Evolutionary conservation across 148 eudicot genomes (phyloP).

Genomic region (Fagopyrum esculentum): DNA sequence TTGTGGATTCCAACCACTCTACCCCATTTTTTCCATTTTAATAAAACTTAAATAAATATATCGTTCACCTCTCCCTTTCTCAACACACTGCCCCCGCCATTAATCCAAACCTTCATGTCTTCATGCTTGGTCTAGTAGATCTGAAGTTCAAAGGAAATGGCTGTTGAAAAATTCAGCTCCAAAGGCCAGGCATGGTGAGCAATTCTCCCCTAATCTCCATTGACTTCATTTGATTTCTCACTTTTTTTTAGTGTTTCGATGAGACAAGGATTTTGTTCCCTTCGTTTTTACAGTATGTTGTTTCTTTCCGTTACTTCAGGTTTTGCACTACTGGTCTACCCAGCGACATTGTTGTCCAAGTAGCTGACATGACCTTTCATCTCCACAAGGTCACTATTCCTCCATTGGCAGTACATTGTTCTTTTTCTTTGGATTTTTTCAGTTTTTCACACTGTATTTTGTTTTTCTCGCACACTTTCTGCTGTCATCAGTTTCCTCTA

Average conservation of each 20-base stretch:
- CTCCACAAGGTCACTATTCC: slow-evolving; percentile 63
- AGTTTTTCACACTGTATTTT: not conserved
- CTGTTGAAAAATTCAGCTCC: slow-evolving; percentile 38
- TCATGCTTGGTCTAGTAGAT: not conserved
- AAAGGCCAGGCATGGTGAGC: slow-evolving; percentile 84
- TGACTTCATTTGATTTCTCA: not conserved
- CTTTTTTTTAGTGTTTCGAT: not conserved
- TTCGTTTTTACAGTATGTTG: not conserved
- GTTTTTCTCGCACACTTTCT: not conserved
- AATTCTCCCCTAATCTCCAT: not conserved
- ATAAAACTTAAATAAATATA: too few relatives aligned
- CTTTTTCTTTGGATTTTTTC: slow-evolving; percentile 28
- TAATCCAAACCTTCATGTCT: not conserved
- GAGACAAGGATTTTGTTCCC: not conserved
- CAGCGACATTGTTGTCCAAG: slow-evolving; percentile 61
- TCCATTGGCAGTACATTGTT: too few relatives aligned
- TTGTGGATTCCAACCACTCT: slow-evolving; percentile 3
- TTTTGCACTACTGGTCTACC: slow-evolving; percentile 80
- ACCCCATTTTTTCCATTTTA: not conserved
- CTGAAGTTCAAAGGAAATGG: slow-evolving; percentile 30
- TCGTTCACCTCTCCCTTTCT: not conserved
- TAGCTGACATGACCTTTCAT: slow-evolving; percentile 78
- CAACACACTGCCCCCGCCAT: slow-evolving; percentile 3
- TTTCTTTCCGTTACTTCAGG: slow-evolving; percentile 23
- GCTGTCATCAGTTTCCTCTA: slow-evolving; percentile 61